Evolutionary conservation across 768 basidiomycete genomes (phyloP).

Genomic region (Auriscalpium vulgare): DNA sequence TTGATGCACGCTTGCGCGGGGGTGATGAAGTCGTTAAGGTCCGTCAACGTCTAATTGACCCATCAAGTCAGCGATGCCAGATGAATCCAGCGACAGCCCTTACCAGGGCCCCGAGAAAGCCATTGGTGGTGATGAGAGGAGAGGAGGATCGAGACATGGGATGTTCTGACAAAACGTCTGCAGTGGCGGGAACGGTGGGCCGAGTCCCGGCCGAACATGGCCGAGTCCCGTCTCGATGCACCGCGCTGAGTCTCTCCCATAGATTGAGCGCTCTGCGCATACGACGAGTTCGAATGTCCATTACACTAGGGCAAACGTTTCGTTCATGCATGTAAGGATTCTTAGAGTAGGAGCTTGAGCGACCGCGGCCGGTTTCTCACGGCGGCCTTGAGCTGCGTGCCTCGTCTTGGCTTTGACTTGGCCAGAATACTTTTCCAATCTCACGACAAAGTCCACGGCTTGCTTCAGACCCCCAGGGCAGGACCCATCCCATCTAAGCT

Average conservation of each 20-base stretch:
- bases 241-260: too few species aligned
- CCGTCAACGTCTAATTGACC: slow-evolving; percentile 65
- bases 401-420: too few species aligned
- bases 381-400: too few species aligned
- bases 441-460: background rate
- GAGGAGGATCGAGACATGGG: background rate
- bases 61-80: background rate
- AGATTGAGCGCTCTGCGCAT: background rate
- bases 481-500: background rate
- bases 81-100: background rate
- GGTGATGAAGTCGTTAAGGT: slow-evolving; percentile 94
- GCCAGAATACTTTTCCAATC: background rate
- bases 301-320: too few species aligned
- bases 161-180: background rate
- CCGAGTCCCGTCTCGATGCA: background rate
- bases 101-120: slow-evolving; percentile 6
- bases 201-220: background rate
- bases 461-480: background rate
- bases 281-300: background rate
- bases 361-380: too few species aligned
- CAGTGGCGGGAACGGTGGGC: background rate
- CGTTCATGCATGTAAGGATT: too few species aligned
- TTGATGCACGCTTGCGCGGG: slow-evolving; percentile 98
- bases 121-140: background rate
- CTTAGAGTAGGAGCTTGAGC: too few species aligned